Evolutionary conservation across 768 basidiomycete species (phyloP), one percentile per base, ranked within the genome.

Genomic region (Collybiopsis confluens): DNA sequence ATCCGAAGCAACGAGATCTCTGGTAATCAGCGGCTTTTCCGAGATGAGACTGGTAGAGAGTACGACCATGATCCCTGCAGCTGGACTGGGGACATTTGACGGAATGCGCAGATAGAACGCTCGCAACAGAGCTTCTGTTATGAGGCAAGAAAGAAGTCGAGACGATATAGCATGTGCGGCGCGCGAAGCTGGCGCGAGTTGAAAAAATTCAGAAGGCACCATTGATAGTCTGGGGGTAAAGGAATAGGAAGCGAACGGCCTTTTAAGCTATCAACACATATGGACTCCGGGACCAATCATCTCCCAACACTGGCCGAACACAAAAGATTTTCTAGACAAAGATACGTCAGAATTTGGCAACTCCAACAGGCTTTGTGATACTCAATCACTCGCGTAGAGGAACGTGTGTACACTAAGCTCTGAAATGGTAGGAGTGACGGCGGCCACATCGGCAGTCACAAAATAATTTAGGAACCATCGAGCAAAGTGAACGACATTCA

Each of bases 91-190:
- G 59, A 44, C 45, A 49, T 63, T 61, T 41, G 54, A 42, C 33
- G 45, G 45, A 21, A 72, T 58, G 6, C 72, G 66, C 3, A 74
- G 53, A 57, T 77, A 79, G 58, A 73, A 69, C 3, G 73, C 74
- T 8, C 67, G 67, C 49, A 80, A 66, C 5, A 79, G 63, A 28
- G 70, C 65, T 58, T 80, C 78, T 15, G 78, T 78, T 48, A 80
- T 73, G 45, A 80, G 67, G 55, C 76, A 78, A 13, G 78, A 73
- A 13, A 80, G 57, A 48, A 80, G 71, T 43, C 78, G 74, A 27
- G 77, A 77, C 23, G 65, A 68, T 40, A 79, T 76, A 8, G 78
- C 76, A 55, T 79, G 78, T 4, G 66, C 65, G 23, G 78, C 75
- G 55, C 71, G 72, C 24, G 71, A 60, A 37, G 38, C 42, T 28